Percentiles rank a stretch among this genome's conserved stretches.
Evolutionary conservation across 805 yeast species (phyloP).

Genomic region (fission yeast (Schizosaccharomyces pombe)): DNA sequence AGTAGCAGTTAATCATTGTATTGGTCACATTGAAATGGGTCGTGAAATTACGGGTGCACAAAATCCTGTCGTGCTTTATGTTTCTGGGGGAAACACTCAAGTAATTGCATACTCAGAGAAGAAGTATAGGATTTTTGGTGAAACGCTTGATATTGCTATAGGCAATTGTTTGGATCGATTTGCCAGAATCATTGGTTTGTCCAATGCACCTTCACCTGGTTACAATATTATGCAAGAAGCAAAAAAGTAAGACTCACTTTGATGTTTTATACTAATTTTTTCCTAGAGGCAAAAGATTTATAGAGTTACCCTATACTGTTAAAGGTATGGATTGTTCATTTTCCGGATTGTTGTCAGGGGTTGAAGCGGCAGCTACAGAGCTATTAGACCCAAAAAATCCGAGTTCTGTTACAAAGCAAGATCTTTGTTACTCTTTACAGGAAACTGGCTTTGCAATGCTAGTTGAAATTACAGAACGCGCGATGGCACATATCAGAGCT

Average conservation of each 20-base stretch:
- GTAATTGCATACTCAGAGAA: slow-evolving; percentile 90
- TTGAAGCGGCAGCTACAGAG: slow-evolving; percentile 61
- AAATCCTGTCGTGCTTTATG: slow-evolving; percentile 93
- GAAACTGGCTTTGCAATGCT: slow-evolving; percentile 87
- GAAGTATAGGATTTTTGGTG: slow-evolving; percentile 94
- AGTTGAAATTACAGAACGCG: slow-evolving; percentile 91
- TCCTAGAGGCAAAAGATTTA: slow-evolving; percentile 20
- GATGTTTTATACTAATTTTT: background rate
- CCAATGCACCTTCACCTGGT: slow-evolving; percentile 93
- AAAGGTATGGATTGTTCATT: slow-evolving; percentile 95
- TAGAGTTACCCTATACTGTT: slow-evolving; percentile 80
- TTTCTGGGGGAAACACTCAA: slow-evolving; percentile 96
- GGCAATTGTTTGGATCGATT: slow-evolving; percentile 92
- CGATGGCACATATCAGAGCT: slow-evolving; percentile 89
- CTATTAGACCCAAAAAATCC: slow-evolving; percentile 19
- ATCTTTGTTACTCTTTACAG: slow-evolving; percentile 77
- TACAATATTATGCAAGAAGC: slow-evolving; percentile 92
- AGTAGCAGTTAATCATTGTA: slow-evolving; percentile 89
- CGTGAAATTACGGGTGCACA: slow-evolving; percentile 91
- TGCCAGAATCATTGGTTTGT: slow-evolving; percentile 70
- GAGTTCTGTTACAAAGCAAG: slow-evolving; percentile 25
- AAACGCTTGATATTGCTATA: slow-evolving; percentile 88
- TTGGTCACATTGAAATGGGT: slow-evolving; percentile 98
- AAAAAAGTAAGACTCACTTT: slow-evolving; percentile 23
- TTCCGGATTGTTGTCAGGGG: slow-evolving; percentile 79